These are phyloP conservation scores for Acrasis kona DNA, from an alignment of 78 protist species.

Conservation along the genomic window DNA sequence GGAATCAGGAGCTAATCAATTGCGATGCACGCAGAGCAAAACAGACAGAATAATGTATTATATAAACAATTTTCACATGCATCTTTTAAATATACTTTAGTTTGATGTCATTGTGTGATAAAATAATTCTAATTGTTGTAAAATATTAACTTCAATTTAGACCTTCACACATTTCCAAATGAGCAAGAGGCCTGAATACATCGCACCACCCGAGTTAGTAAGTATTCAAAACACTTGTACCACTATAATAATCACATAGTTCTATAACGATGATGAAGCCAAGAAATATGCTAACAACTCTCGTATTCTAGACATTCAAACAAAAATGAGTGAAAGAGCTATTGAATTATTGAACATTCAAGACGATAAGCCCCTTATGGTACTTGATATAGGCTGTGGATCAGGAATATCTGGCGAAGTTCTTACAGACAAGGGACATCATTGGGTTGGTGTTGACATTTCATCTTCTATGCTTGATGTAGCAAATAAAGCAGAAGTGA, in stretches of 20 bases:
- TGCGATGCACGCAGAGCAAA: too few species aligned
- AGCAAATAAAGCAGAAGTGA: constrained; percentile 7
- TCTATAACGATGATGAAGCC: constrained; percentile 44
- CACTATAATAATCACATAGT: too few species aligned
- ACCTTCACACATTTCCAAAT: too few species aligned
- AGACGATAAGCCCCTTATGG: constrained; percentile 16
- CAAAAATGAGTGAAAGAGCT: constrained; percentile 81
- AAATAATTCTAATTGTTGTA: too few species aligned
- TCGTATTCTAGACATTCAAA: constrained; percentile 82
- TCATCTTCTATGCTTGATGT: constrained; percentile 58
- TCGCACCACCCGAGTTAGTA: constrained; percentile 39
- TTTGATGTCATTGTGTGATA: too few species aligned
- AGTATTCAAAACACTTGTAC: background rate
- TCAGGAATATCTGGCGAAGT: constrained; percentile 77
- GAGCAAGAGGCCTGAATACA: constrained; percentile 40
- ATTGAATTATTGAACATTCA: constrained; percentile 73
- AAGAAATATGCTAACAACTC: constrained; percentile 35
- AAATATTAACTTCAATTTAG: too few species aligned
- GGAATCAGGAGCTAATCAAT: too few species aligned
- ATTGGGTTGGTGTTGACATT: constrained; percentile 86
- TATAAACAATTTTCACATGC: too few species aligned
- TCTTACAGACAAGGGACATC: constrained; percentile 76
- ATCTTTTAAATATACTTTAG: too few species aligned
- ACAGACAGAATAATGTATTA: too few species aligned
- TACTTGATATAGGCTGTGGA: constrained; percentile 93